phyloP scores from a whole-genome alignment of 495 filamentous ascomycete species.

The Penicillium egyptiacum region DNA sequence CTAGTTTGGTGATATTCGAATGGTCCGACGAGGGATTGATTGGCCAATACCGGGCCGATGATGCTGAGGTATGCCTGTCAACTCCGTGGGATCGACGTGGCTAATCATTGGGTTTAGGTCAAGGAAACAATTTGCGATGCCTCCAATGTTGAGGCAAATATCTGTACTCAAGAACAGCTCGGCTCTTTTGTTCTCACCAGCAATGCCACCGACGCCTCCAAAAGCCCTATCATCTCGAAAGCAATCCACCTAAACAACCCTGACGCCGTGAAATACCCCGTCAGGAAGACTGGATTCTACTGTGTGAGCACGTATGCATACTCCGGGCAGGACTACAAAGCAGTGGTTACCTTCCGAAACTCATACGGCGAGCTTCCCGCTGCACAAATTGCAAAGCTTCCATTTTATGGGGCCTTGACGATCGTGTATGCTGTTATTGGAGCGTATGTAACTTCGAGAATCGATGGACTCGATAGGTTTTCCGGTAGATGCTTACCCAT shows the following conservation, averaged over 20 bases:
- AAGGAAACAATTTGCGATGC: conserved; percentile 77
- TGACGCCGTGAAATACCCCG: conserved; percentile 70
- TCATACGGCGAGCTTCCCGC: conserved; percentile 95
- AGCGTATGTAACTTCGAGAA: conserved; percentile 48
- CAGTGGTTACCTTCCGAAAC: conserved; percentile 87
- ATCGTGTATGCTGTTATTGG: conserved; percentile 90
- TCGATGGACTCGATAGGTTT: neutral
- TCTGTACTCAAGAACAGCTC: conserved; percentile 71
- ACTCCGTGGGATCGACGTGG: neutral
- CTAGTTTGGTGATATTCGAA: conserved; percentile 90
- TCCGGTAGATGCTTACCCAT: conserved; percentile 21
- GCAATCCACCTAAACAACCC: conserved; percentile 81
- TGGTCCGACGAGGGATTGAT: conserved; percentile 82
- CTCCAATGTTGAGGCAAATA: conserved; percentile 58
- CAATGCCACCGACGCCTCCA: conserved; percentile 67
- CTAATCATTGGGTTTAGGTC: conserved; percentile 38
- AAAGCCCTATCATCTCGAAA: conserved; percentile 70
- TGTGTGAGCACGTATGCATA: conserved; percentile 80
- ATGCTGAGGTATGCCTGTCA: conserved; percentile 33
- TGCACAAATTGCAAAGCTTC: conserved; percentile 92
- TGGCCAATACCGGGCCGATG: conserved; percentile 49
- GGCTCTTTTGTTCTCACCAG: conserved; percentile 82
- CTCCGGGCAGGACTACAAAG: conserved; percentile 63
- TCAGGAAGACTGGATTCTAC: conserved; percentile 92
- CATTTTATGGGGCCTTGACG: conserved; percentile 94